phyloP scores from a whole-genome alignment of 768 basidiomycete species.

The Cystobasidiopsis lactophilus region DNA sequence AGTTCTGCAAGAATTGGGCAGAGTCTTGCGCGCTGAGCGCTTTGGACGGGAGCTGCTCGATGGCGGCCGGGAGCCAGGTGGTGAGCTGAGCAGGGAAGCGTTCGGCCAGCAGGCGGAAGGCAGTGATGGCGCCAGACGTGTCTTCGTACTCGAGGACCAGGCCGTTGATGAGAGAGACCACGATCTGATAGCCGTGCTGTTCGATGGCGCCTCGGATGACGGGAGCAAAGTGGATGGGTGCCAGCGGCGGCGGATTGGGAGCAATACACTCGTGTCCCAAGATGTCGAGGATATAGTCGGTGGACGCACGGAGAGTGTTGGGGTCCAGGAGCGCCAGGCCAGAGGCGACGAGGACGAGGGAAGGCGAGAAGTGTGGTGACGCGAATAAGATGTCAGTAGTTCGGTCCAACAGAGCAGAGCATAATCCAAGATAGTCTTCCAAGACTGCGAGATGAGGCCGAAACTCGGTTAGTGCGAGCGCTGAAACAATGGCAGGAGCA shows the following conservation, averaged over 20 bases:
- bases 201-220: conserved; percentile 41
- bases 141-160: conserved; percentile 77
- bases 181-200: conserved; percentile 49
- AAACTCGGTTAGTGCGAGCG: not conserved
- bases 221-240: conserved; percentile 30
- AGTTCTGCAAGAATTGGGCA: conserved; percentile 46
- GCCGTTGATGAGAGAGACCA: conserved; percentile 48
- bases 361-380: conserved; percentile 51
- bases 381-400: conserved; percentile 58
- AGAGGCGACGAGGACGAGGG: conserved; percentile 52
- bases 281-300: not conserved
- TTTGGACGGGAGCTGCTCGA: conserved; percentile 42
- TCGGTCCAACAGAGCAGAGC: conserved; percentile 43
- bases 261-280: not conserved
- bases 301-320: conserved; percentile 35
- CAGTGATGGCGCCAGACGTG: conserved; percentile 45
- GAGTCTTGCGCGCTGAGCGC: conserved; percentile 31
- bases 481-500: conserved; percentile 1
- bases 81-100: conserved; percentile 49
- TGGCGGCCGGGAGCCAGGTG: conserved; percentile 45
- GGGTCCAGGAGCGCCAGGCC: conserved; percentile 61
- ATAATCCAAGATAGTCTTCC: conserved; percentile 76
- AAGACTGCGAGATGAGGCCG: conserved; percentile 37
- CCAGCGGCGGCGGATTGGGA: conserved; percentile 1
- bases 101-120: conserved; percentile 46